Evolutionary conservation across 2,329 filamentous ascomycete species (phyloP).

Genomic region (Scorias spongiosa): DNA sequence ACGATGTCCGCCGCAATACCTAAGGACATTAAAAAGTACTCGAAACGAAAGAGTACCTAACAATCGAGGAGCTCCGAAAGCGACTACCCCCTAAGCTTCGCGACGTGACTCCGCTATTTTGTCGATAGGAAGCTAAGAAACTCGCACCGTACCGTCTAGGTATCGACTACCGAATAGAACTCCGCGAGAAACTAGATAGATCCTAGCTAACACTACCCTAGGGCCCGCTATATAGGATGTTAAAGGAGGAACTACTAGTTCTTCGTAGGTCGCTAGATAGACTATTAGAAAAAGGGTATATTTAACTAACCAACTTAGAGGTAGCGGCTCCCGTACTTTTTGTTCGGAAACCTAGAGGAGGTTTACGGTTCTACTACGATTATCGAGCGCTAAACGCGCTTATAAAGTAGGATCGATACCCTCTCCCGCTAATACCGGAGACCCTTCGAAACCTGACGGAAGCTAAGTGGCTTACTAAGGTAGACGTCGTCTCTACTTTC

Average conservation of each 20-base stretch:
- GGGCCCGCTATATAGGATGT: too few species aligned
- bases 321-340: background rate
- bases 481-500: too few species aligned
- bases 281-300: too few species aligned
- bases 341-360: conserved; percentile 9
- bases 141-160: background rate
- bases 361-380: conserved; percentile 20
- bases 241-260: too few species aligned
- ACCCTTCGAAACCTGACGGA: conserved; percentile 12
- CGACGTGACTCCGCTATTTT: background rate
- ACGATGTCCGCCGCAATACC: background rate
- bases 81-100: background rate
- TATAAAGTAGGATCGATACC: conserved; percentile 22
- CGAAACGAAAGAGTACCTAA: background rate
- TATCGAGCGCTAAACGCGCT: conserved; percentile 22
- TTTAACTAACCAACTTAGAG: background rate
- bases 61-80: too few species aligned
- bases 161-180: background rate
- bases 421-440: conserved; percentile 19
- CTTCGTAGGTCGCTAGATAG: too few species aligned
- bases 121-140: background rate
- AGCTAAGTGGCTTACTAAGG: conserved; percentile 18
- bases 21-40: background rate
- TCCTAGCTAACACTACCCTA: background rate
- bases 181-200: background rate